Conservation (phyloP, 306 rosid genomes). For the Betula pendula region DNA sequence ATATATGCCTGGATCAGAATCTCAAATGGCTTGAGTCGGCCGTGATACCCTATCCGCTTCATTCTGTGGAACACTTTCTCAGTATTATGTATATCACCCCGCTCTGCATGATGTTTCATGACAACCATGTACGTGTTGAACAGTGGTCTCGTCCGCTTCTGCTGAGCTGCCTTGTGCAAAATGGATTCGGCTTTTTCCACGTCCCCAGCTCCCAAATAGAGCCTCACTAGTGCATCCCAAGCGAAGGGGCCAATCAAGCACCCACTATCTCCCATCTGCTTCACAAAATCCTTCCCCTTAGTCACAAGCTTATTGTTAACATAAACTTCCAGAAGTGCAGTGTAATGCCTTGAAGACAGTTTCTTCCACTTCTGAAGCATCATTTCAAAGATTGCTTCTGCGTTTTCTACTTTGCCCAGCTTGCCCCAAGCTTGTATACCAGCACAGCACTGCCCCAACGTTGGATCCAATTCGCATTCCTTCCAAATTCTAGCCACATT, state of each 20-base stretch:
- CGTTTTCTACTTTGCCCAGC: slow-evolving; percentile 23
- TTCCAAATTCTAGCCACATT: slow-evolving; percentile 26
- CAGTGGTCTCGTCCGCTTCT: slow-evolving; percentile 1
- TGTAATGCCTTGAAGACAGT: slow-evolving; percentile 19
- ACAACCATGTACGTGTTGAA: slow-evolving; percentile 16
- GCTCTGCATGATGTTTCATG: slow-evolving; percentile 26
- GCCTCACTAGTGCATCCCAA: slow-evolving; percentile 30
- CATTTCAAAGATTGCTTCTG: slow-evolving; percentile 27
- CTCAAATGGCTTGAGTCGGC: slow-evolving; percentile 14
- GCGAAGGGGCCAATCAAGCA: slow-evolving; percentile 17
- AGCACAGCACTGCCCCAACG: neutral
- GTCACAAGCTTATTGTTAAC: slow-evolving; percentile 6
- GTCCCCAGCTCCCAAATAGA: slow-evolving; percentile 18
- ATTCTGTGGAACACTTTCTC: slow-evolving; percentile 29
- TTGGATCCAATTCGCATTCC: slow-evolving; percentile 4
- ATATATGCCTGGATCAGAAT: slow-evolving; percentile 23
- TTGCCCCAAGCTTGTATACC: slow-evolving; percentile 28
- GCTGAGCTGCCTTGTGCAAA: slow-evolving; percentile 11
- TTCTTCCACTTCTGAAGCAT: slow-evolving; percentile 22
- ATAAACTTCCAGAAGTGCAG: slow-evolving; percentile 20
- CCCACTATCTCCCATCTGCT: slow-evolving; percentile 4
- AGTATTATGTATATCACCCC: slow-evolving; percentile 28
- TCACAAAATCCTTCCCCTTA: slow-evolving; percentile 25
- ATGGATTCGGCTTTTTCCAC: slow-evolving; percentile 23
- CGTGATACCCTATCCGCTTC: slow-evolving; percentile 12